Evolutionary conservation across 176 grass and related monocot species (phyloP).

Genomic region (Oryza nivara): DNA sequence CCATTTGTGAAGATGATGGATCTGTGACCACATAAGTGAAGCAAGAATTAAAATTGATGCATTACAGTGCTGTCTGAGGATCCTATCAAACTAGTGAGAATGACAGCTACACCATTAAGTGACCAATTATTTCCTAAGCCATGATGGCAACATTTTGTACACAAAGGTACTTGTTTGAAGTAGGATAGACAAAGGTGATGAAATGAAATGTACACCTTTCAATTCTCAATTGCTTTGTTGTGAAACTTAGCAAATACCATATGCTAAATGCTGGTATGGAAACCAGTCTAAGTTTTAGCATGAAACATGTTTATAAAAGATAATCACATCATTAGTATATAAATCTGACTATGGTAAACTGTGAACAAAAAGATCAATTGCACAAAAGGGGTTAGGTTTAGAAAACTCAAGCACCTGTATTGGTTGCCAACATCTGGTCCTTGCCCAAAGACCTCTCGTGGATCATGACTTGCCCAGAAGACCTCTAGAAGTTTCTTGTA

Average conservation of each 20-base stretch:
- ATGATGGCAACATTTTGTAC: slow-evolving; percentile 1
- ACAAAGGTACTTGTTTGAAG: neutral
- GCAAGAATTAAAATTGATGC: neutral
- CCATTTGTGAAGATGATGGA: slow-evolving; percentile 92
- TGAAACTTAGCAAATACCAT: neutral
- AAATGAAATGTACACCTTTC: neutral
- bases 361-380: neutral
- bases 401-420: slow-evolving; percentile 62
- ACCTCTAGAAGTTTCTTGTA: slow-evolving; percentile 86
- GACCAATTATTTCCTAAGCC: slow-evolving; percentile 5
- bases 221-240: slow-evolving; percentile 1
- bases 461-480: slow-evolving; percentile 91
- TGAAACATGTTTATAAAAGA: neutral
- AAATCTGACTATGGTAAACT: neutral
- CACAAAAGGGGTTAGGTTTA: neutral
- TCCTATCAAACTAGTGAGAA: slow-evolving; percentile 2
- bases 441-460: slow-evolving; percentile 91
- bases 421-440: slow-evolving; percentile 97
- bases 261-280: neutral
- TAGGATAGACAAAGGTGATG: neutral
- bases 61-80: neutral
- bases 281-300: neutral
- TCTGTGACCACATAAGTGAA: slow-evolving; percentile 45
- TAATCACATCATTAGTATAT: neutral
- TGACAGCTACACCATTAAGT: neutral